Percentiles rank a stretch among this genome's conserved stretches.
Conservation (phyloP, 495 filamentous ascomycete species). For the Annulohypoxylon stygium region DNA sequence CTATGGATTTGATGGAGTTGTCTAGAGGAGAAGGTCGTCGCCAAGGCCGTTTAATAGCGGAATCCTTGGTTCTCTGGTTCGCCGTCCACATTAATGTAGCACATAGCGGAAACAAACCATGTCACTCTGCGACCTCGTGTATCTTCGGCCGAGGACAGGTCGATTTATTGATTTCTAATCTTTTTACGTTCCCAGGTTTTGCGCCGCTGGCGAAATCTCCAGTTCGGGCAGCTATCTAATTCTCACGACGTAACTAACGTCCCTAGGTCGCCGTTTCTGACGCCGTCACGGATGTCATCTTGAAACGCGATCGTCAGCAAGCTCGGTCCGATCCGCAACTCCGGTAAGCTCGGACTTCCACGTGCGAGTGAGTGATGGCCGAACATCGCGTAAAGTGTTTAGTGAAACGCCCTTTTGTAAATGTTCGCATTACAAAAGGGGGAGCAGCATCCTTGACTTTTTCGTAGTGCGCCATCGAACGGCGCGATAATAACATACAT, state of each 20-base stretch:
- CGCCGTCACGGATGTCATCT: conserved; percentile 10
- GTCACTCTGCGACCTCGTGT: conserved; percentile 2
- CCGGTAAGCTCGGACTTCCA: conserved; percentile 41
- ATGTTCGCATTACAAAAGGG: conserved; percentile 16
- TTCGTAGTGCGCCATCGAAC: neutral
- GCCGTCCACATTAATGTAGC: conserved; percentile 6
- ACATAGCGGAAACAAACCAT: conserved; percentile 7
- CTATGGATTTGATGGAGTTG: neutral
- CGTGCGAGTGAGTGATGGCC: neutral
- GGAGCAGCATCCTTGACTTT: conserved; percentile 37
- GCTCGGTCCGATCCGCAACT: conserved; percentile 40
- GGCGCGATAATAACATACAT: conserved; percentile 11
- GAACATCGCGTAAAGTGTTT: neutral
- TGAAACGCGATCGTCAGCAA: conserved; percentile 31
- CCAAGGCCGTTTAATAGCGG: conserved; percentile 10
- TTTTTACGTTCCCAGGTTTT: neutral
- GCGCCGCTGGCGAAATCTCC: neutral
- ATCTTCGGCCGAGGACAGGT: neutral
- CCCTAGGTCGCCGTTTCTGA: neutral
- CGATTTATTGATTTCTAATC: conserved; percentile 19
- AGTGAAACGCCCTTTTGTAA: conserved; percentile 1
- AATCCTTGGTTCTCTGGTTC: conserved; percentile 3
- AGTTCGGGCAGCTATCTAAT: neutral
- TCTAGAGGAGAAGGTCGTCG: neutral
- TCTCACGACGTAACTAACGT: neutral